Conservation (phyloP, 2,329 filamentous ascomycete species). For the Penicillium sp. region DNA sequence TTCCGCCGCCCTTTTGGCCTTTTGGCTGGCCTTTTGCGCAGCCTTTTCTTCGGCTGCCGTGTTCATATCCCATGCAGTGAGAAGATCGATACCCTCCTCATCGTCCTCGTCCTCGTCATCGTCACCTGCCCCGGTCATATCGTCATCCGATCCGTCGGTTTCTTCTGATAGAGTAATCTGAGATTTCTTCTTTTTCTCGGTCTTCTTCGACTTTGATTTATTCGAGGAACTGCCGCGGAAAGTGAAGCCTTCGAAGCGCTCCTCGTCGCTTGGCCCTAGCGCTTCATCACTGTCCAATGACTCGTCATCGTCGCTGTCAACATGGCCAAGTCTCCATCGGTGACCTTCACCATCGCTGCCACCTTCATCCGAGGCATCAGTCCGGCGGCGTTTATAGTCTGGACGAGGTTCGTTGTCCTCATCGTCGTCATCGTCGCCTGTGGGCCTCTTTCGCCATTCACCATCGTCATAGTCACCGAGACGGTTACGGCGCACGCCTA, state of each 20-base stretch:
- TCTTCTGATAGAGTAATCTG: conserved; percentile 49
- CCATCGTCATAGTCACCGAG: conserved; percentile 53
- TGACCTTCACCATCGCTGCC: conserved; percentile 83
- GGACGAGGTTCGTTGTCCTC: conserved; percentile 20
- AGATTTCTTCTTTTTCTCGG: conserved; percentile 20
- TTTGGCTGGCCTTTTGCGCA: conserved; percentile 26
- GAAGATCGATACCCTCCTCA: conserved; percentile 58
- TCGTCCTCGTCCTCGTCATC: conserved; percentile 59
- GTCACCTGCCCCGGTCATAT: conserved; percentile 28
- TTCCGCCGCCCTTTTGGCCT: conserved; percentile 24
- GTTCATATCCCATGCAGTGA: conserved; percentile 55
- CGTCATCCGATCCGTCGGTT: conserved; percentile 42
- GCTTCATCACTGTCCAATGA: conserved; percentile 73
- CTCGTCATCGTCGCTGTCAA: conserved; percentile 61
- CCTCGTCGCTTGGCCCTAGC: conserved; percentile 82
- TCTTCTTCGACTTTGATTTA: conserved; percentile 29
- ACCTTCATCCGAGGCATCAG: conserved; percentile 47
- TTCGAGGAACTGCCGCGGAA: conserved; percentile 55
- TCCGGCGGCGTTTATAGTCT: conserved; percentile 42
- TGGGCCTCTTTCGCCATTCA: conserved; percentile 32
- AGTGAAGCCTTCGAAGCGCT: conserved; percentile 71
- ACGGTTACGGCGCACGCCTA: conserved; percentile 52
- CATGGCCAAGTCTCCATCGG: conserved; percentile 72
- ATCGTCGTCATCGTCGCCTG: conserved; percentile 40
- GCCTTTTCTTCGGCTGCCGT: conserved; percentile 38